Evolutionary conservation across 2,329 filamentous ascomycete genomes (phyloP), one percentile per base, ranked within the genome.

Genomic region (Beauveria bassiana): DNA sequence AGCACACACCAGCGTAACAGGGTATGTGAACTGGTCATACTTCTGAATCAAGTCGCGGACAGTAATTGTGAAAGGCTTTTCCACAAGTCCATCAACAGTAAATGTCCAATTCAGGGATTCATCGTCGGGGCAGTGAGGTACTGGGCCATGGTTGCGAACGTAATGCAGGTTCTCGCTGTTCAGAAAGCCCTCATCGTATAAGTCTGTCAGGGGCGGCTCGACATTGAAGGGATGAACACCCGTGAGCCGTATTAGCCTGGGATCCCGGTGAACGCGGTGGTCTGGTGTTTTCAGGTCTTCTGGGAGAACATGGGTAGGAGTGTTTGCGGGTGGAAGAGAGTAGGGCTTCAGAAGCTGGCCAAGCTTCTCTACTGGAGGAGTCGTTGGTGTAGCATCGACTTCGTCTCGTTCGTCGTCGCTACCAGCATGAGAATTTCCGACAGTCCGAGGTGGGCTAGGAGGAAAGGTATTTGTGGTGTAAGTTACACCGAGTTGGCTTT

Each of bases 161-260:
- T 96, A 97, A 75, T 96, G 95, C 1, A 97, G 78, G 67, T 96
- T 89, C 14, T 91, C 89, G 45, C 87, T 90, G 1, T 92, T 97
- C 43, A 97, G 77, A 70, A 96, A 96, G 0, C 93, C 91, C 76
- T 83, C 78, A 51, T 93, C 82, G 73, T 86, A 96, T 1, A 96
- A 78, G 18, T 86, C 85, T 60, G 85, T 90, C 9, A 97, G 76
- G 0, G 93, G 92, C 10, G 93, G 83, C 74, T 97, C 93, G 54
- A 90, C 88, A 68, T 97, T 97, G 78, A 96, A 96, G 1, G 93
- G 93, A 73, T 96, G 93, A 6, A 90, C 83, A 26, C 93, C 93
- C 12, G 93, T 97, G 16, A 97, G 78, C 56, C 93, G 84, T 65
- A 97, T 95, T 18, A 97, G 79, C 46, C 92, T 83, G 1, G 88